A percentile compares a stretch with the other conserved stretches of the same genome.
Conservation (phyloP, 2,329 filamentous ascomycete species). For the Colletotrichum lentis region DNA sequence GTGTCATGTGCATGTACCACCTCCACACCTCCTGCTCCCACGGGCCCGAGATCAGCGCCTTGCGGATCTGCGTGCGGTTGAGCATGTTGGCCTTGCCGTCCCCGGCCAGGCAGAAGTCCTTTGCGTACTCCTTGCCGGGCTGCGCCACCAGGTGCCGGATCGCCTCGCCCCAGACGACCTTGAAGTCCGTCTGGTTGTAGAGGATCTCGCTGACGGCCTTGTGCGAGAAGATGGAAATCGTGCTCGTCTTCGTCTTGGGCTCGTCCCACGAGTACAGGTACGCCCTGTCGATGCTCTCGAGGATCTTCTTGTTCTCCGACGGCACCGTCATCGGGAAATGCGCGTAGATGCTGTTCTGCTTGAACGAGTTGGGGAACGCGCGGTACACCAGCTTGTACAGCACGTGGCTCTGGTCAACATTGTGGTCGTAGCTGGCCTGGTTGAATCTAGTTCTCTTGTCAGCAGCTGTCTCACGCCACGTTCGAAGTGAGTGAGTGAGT, state of each 20-base stretch:
- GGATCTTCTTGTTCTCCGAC: conserved; percentile 65
- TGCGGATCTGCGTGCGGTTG: conserved; percentile 53
- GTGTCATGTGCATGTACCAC: conserved; percentile 41
- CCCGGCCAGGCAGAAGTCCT: conserved; percentile 61
- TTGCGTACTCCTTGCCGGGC: conserved; percentile 46
- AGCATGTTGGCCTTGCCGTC: conserved; percentile 51
- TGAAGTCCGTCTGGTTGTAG: conserved; percentile 62
- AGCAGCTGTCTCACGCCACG: not conserved
- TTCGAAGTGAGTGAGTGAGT: too few species aligned
- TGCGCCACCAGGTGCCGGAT: conserved; percentile 64
- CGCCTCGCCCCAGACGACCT: conserved; percentile 64
- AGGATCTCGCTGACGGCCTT: conserved; percentile 61
- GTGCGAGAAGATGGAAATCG: conserved; percentile 63
- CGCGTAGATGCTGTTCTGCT: conserved; percentile 69
- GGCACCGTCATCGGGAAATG: conserved; percentile 59
- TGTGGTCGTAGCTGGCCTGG: conserved; percentile 63
- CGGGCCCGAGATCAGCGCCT: conserved; percentile 46
- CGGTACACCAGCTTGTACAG: conserved; percentile 72
- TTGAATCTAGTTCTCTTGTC: conserved; percentile 41
- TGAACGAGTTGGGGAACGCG: conserved; percentile 71
- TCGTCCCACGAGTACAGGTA: conserved; percentile 66
- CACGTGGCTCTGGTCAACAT: conserved; percentile 69
- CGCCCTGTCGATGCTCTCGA: conserved; percentile 63
- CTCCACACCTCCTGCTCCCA: conserved; percentile 39
- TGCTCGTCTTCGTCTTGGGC: conserved; percentile 55